Conservation (phyloP, 1,284 basidiomycete species). For the Porogramme epimiltina region DNA sequence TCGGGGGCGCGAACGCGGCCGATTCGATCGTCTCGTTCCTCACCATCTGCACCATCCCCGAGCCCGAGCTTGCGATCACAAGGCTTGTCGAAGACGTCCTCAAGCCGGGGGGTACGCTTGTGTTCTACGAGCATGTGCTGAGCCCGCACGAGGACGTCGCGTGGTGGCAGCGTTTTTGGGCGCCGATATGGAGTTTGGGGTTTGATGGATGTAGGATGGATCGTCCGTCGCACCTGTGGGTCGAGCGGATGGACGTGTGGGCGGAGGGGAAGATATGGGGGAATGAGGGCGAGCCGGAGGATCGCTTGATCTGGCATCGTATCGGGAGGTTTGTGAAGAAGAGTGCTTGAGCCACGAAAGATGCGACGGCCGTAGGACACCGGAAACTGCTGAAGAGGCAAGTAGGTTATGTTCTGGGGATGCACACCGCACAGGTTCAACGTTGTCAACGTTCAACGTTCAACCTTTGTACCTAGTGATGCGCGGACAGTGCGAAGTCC, state of each 20-base stretch:
- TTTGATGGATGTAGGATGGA: conserved; percentile 27
- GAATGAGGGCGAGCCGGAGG: conserved; percentile 44
- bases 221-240: conserved; percentile 54
- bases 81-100: conserved; percentile 50
- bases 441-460: no score
- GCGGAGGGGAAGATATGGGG: conserved; percentile 45
- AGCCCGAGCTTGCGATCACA: conserved; percentile 44
- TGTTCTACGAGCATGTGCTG: conserved; percentile 68
- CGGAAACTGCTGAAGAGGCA: no score
- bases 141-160: conserved; percentile 50
- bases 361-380: no score
- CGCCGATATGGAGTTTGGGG: conserved; percentile 58
- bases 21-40: conserved; percentile 62
- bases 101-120: conserved; percentile 57
- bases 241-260: conserved; percentile 47
- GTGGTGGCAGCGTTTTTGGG: conserved; percentile 72
- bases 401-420: no score
- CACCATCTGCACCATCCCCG: conserved; percentile 61
- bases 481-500: no score
- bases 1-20: conserved; percentile 39
- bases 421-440: no score
- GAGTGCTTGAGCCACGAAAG: neutral
- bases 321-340: conserved; percentile 55
- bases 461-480: no score
- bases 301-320: conserved; percentile 58